Evolutionary conservation across 345 rosid genomes (phyloP), one percentile per base, ranked within the genome.

Genomic region (Boechera stricta): DNA sequence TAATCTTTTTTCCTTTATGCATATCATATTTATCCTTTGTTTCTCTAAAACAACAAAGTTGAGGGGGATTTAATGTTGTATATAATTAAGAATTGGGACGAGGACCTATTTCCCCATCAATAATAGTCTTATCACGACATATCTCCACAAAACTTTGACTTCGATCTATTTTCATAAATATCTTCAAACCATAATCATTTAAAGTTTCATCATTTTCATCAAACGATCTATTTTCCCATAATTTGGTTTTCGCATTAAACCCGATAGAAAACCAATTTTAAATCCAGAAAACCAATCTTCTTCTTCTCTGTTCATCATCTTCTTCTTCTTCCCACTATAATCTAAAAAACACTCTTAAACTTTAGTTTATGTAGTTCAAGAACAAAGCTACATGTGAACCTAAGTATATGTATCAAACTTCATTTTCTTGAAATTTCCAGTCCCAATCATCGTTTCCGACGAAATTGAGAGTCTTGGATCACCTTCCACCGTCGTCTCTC

Each of bases 341-440:
- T 26, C 72, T 77, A 32, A 39, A 16, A 4, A 2, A 26, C 44
- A n/a, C 16, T n/a, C n/a, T n/a, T n/a, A 66, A 71, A 80, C 77
- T 77, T 83, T 31, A 62, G 55, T 74, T 70, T 86, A 66, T 86
- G 79, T 56, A 64, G 29, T 5, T 86, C 87, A 38, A 71, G 6
- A 61, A 61, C 42, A 73, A 16, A 16, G 74, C 11, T 13, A 28
- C 4, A 48, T 5, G 60, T 26, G 24, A 71, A 78, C 81, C 81
- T 78, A 41, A 41, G 68, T 58, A 63, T 72, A 73, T 48, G 73
- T 58, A 54, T 85, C 85, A 61, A 36, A 76, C 77, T 86, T 94
- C 76, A 97, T 81, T 80, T 16, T 94, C 24, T 21, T 21, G 24
- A 21, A 21, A 21, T 21, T 21, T 21, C 24, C 90, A 78, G 24